phyloP scores from a whole-genome alignment of 108 stramenopile genomes.

The Mediolabrus comicus region DNA sequence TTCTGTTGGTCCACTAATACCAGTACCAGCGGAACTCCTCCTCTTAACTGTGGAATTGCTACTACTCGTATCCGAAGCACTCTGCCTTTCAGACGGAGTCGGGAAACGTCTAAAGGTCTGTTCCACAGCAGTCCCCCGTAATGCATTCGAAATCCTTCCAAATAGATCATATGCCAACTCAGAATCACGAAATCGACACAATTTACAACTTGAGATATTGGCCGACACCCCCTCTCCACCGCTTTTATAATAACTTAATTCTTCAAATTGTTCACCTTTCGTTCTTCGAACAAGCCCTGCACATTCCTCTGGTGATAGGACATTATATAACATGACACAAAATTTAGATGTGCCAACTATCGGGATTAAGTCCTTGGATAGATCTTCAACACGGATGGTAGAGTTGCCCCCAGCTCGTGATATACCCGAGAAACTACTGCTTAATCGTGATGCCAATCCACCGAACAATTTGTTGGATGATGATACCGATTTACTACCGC shows the following conservation, averaged over 20 bases:
- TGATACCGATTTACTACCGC: no score
- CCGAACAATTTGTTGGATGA: background rate
- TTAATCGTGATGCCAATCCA: background rate
- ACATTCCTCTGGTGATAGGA: slow-evolving; percentile 36
- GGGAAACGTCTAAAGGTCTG: background rate
- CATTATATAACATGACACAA: slow-evolving; percentile 11
- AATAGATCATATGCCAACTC: background rate
- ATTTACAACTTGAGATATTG: background rate
- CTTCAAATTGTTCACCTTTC: slow-evolving; percentile 19
- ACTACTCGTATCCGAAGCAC: background rate
- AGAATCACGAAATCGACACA: slow-evolving; percentile 13
- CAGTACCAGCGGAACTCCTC: background rate
- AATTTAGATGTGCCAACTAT: slow-evolving; percentile 4
- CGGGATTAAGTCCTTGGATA: slow-evolving; percentile 9
- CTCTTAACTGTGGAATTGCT: background rate
- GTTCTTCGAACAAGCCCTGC: slow-evolving; percentile 6
- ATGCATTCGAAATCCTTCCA: background rate
- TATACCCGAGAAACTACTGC: background rate
- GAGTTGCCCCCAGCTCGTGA: background rate
- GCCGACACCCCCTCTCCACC: background rate
- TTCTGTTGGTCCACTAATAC: background rate
- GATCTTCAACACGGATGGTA: slow-evolving; percentile 4
- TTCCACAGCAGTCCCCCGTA: background rate
- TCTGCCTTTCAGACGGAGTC: no score
- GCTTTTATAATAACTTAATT: slow-evolving; percentile 9